Percentiles rank a stretch among this genome's conserved stretches.
Evolutionary conservation across 306 rosid genomes (phyloP).

Genomic region (Pachyrhizus erosus): DNA sequence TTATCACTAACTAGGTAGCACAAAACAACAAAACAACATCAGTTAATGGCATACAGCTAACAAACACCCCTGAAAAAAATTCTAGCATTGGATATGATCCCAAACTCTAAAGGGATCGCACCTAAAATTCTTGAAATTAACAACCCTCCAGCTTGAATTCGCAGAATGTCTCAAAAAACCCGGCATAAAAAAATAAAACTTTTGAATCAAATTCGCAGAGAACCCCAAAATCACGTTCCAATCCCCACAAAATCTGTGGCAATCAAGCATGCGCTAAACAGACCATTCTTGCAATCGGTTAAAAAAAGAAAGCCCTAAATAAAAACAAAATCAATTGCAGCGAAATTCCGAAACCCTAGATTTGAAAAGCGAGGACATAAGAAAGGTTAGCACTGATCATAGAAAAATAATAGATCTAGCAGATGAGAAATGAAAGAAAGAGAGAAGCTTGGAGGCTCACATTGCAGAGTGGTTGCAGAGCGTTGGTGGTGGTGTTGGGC

Average conservation of each 20-base stretch:
- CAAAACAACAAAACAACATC: conserved; percentile 13
- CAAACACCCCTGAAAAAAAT: background rate
- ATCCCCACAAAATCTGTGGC: background rate
- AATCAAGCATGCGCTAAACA: background rate
- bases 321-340: background rate
- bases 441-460: conserved; percentile 34
- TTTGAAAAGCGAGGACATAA: background rate
- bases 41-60: background rate
- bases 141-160: background rate
- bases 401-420: background rate
- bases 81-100: background rate
- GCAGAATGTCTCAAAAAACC: background rate
- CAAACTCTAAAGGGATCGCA: background rate
- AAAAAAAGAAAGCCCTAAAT: background rate
- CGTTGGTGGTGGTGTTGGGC: background rate
- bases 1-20: background rate
- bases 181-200: background rate
- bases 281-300: background rate
- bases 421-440: conserved; percentile 12
- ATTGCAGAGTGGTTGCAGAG: conserved; percentile 32
- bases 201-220: background rate
- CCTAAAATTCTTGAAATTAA: conserved; percentile 6
- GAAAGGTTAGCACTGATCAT: background rate
- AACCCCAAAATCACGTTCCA: background rate
- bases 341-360: conserved; percentile 44